Evolutionary conservation across 352 stramenopile species (phyloP).

Genomic region (Phytophthora colocasiae): DNA sequence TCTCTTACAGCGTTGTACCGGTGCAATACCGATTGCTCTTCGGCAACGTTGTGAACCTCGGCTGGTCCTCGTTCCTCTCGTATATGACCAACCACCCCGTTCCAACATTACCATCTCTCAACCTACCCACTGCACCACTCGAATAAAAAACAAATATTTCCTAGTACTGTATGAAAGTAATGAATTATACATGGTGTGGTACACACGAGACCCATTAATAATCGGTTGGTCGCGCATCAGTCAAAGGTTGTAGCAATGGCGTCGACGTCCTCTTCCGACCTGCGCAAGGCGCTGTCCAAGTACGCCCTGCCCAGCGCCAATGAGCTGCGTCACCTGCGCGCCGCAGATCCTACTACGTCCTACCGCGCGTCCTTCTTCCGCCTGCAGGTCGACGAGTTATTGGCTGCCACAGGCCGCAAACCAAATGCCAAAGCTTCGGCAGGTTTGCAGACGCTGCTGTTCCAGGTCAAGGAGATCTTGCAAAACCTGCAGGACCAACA

Average conservation of each 20-base stretch:
- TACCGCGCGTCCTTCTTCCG: slow-evolving; percentile 87
- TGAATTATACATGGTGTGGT: background rate
- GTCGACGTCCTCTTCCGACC: slow-evolving; percentile 32
- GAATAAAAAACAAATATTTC: background rate
- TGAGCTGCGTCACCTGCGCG: slow-evolving; percentile 80
- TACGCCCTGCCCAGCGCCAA: slow-evolving; percentile 91
- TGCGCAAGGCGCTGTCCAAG: slow-evolving; percentile 84
- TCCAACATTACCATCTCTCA: slow-evolving; percentile 3
- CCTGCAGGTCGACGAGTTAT: slow-evolving; percentile 87
- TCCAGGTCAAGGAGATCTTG: slow-evolving; percentile 81
- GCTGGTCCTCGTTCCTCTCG: slow-evolving; percentile 44
- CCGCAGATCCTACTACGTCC: slow-evolving; percentile 76
- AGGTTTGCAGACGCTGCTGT: slow-evolving; percentile 76
- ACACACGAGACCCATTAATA: background rate
- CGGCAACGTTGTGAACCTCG: slow-evolving; percentile 39
- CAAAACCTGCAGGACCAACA: slow-evolving; percentile 72
- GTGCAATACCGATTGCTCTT: slow-evolving; percentile 42
- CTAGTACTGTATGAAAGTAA: too few species aligned
- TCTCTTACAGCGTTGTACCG: slow-evolving; percentile 41
- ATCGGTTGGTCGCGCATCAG: slow-evolving; percentile 27
- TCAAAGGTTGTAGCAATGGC: slow-evolving; percentile 20
- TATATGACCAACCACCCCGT: slow-evolving; percentile 31
- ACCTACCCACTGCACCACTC: background rate
- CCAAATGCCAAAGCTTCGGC: slow-evolving; percentile 52
- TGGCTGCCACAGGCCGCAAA: slow-evolving; percentile 71